Base-by-base conservation (phyloP, 441 rosid species). In the Euphorbia celastroides region DNA sequence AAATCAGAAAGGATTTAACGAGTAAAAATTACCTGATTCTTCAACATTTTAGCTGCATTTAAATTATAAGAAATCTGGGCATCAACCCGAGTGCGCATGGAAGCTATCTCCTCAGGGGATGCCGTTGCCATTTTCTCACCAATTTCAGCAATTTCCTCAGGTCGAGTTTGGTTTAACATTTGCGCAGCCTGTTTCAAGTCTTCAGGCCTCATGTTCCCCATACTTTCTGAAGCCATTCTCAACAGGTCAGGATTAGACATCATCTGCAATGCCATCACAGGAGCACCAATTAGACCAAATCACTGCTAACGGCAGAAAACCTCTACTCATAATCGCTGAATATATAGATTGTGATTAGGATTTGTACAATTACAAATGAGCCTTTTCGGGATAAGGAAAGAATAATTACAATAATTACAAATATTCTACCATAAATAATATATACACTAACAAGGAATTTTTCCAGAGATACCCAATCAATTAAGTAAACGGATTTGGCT, bases 171-270 rank as follows among this genome's bases (percentile, higher is more conserved):
- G 86, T 89, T 87, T 36, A 94, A 82, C 75, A 91, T 96, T 72
- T 94, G 91, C 0, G 97, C 96, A 64, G 96, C 99, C 66, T 76
- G 88, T 70, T 67, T 89, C 74, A 85, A 82, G 82, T 89, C 99
- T 68, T 88, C 96, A 14, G 97, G 93, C 76, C 79, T 88, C 89
- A 92, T 86, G 72, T 88, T 89, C 81, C 84, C 85, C 99, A 94
- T 86, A 75, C 89, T 81, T 70, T 94, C 98, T 0, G 97, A 78
- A 12, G 99, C 98, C 90, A 92, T 92, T 69, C 78, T 94, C 94
- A 94, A 81, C 84, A 89, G 79, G 5, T 92, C 98, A 16, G 97
- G 99, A 78, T 94, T 94, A 28, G 97, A 77, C 96, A 89, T 88
- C 93, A 92, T 84, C 99, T 94, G 80, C 73, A 72, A 30, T 2